Evolutionary conservation across 768 basidiomycete genomes (phyloP), one percentile per base, ranked within the genome.

Genomic region (Austroboletus festivus): DNA sequence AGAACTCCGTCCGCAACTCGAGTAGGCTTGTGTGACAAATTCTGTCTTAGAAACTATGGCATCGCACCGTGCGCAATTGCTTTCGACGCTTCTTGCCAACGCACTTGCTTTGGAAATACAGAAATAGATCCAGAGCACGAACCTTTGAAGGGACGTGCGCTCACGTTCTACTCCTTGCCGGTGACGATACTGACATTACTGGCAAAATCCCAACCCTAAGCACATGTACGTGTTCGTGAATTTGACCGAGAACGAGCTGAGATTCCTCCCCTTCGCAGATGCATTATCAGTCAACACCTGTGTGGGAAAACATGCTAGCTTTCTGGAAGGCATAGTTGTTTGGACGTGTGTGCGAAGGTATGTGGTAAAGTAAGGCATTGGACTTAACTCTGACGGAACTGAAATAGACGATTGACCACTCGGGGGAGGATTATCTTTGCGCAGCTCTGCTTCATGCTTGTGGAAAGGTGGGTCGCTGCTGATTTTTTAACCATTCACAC

Each of bases 401-500:
- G 3, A 13, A 35, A 21, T 43, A 85, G 80, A 65, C 75, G 4
- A 67, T 70, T 3, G 71, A 70, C 15, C 82, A 83, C 45, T 35
- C 44, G 2, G 80, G 73, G 8, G 71, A 70, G 1, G 74, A 72
- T 10, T 83, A 84, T 53, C 49, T 74, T 42, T 85, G 82, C 53
- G 72, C 80, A 0, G 78, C 80, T 4, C 60, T 65, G n/a, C 55
- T 73, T 0, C 83, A 85, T 50, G 73, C 72, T 33, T 85, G 83
- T 45, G 82, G 80, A 20, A 63, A 74, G 72, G 83, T 75, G 49
- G 3, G 24, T 35, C 24, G 8, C 10, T n/a, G 5, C 34, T 13
- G 5, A 16, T 15, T 9, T 35, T 13, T 42, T n/a, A n/a, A n/a
- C n/a, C n/a, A n/a, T n/a, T n/a, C n/a, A n/a, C n/a, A n/a, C n/a